Evolutionary conservation across 116 monocot species (phyloP).

Genomic region (Phalaenopsis hybrid): DNA sequence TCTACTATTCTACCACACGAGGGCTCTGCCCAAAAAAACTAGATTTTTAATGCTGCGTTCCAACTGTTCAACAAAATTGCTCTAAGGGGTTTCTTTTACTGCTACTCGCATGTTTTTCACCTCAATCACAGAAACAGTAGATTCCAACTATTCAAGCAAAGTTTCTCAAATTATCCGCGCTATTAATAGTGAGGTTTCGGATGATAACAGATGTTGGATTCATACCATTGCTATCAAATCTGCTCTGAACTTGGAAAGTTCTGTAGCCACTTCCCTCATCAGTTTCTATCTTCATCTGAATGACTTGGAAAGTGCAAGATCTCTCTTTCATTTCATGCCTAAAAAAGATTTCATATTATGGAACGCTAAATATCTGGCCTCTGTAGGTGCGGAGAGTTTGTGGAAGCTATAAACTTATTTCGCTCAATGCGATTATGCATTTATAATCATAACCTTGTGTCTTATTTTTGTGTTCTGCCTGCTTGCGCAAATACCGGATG

Average conservation of each 20-base stretch:
- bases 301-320: too few relatives aligned
- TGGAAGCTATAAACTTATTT: conserved; percentile 31
- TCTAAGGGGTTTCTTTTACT: neutral
- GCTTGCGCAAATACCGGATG: conserved; percentile 33
- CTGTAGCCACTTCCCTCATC: too few relatives aligned
- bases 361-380: conserved; percentile 35
- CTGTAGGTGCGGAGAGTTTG: conserved; percentile 22
- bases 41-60: neutral
- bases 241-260: too few relatives aligned
- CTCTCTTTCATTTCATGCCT: conserved; percentile 12
- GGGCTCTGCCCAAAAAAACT: neutral
- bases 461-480: conserved; percentile 27
- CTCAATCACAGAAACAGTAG: neutral
- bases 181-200: neutral
- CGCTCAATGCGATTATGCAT: conserved; percentile 19
- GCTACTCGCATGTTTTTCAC: neutral
- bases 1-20: neutral
- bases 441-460: conserved; percentile 26
- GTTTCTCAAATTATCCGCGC: conserved; percentile 24
- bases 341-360: conserved; percentile 39
- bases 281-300: too few relatives aligned
- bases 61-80: conserved; percentile 20
- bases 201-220: conserved; percentile 8
- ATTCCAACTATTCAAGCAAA: neutral
- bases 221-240: conserved; percentile 8